phyloP scores from a whole-genome alignment of 345 rosid species.

The Dovyalis caffra region DNA sequence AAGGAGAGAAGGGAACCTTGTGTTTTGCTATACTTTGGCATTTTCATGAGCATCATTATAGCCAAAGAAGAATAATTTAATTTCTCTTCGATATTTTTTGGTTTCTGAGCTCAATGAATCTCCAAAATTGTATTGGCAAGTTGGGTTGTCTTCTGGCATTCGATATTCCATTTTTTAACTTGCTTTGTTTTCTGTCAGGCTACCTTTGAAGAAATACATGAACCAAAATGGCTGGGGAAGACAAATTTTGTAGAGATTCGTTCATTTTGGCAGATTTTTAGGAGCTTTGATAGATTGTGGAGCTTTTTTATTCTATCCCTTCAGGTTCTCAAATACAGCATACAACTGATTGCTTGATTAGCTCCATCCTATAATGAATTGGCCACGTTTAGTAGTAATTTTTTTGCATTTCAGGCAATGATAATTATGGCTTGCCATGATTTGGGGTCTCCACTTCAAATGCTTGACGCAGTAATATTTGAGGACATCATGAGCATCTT shows the following conservation, averaged over 20 bases:
- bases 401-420: slow-evolving; percentile 65
- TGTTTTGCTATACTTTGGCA: neutral
- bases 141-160: neutral
- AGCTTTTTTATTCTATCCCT: slow-evolving; percentile 82
- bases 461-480: slow-evolving; percentile 65
- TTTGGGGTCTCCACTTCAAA: slow-evolving; percentile 79
- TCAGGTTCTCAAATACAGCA: slow-evolving; percentile 50
- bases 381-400: neutral
- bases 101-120: neutral
- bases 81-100: neutral
- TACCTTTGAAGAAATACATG: slow-evolving; percentile 34
- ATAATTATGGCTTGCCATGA: slow-evolving; percentile 94
- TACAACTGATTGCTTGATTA: neutral
- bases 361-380: neutral
- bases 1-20: neutral
- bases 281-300: slow-evolving; percentile 99
- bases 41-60: neutral
- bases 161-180: neutral
- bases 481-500: slow-evolving; percentile 94
- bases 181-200: slow-evolving; percentile 40
- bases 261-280: slow-evolving; percentile 93
- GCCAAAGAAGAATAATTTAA: neutral
- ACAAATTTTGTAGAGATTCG: slow-evolving; percentile 89
- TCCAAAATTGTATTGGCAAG: slow-evolving; percentile 2
- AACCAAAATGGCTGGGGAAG: slow-evolving; percentile 79